Percentiles rank a stretch among this genome's conserved stretches.
Conservation (phyloP, 1,139 yeast species). For the Yamadazyma mexicana region DNA sequence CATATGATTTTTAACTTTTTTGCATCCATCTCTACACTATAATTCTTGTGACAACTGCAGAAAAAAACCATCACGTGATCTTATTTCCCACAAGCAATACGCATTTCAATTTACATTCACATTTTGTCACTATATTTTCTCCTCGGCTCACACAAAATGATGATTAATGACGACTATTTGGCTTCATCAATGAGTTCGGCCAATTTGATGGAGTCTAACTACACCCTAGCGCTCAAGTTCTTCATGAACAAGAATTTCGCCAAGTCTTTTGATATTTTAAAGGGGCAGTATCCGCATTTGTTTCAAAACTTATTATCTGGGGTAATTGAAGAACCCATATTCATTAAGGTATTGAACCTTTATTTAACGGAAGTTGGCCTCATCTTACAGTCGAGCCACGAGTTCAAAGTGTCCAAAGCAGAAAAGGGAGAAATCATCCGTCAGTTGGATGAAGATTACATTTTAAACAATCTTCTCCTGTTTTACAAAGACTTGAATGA, state of each 20-base stretch:
- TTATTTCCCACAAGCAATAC: not conserved
- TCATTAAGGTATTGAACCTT: slow-evolving; percentile 34
- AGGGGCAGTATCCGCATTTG: slow-evolving; percentile 23
- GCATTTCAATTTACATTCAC: too few relatives aligned
- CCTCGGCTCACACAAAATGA: not conserved
- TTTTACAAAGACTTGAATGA: slow-evolving; percentile 21
- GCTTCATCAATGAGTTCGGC: slow-evolving; percentile 13
- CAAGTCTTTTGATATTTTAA: slow-evolving; percentile 32
- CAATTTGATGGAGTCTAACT: slow-evolving; percentile 18
- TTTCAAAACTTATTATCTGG: slow-evolving; percentile 26
- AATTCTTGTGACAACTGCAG: too few relatives aligned
- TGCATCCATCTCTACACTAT: too few relatives aligned
- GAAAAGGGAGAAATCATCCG: slow-evolving; percentile 17
- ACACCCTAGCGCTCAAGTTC: slow-evolving; percentile 38
- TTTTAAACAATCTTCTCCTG: slow-evolving; percentile 22
- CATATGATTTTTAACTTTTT: too few relatives aligned
- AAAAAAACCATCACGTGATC: too few relatives aligned
- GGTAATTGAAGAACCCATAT: slow-evolving; percentile 27
- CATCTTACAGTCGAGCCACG: slow-evolving; percentile 19
- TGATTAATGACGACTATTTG: slow-evolving; percentile 12
- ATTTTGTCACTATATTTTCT: not conserved
- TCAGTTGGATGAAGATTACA: slow-evolving; percentile 21
- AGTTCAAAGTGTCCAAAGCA: slow-evolving; percentile 16
- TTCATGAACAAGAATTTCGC: slow-evolving; percentile 41
- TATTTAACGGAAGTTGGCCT: slow-evolving; percentile 41